Conservation (phyloP, 2,329 filamentous ascomycete species). For the Cordyceps javanica region DNA sequence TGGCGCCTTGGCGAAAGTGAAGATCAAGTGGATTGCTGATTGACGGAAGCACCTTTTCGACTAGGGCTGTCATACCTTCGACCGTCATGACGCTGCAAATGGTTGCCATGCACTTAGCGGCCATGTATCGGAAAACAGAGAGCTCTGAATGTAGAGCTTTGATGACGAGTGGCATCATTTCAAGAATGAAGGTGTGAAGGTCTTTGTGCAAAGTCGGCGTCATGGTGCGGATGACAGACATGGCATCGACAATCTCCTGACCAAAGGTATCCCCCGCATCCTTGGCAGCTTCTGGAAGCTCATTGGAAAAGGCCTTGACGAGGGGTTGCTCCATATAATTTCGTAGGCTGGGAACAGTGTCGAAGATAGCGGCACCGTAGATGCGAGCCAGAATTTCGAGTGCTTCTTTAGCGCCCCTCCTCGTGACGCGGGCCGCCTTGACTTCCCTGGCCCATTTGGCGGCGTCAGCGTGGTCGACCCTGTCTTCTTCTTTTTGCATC, state of each 20-base stretch:
- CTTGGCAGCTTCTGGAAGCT: conserved; percentile 65
- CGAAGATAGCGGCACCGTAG: conserved; percentile 72
- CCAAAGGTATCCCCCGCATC: conserved; percentile 71
- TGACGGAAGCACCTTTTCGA: conserved; percentile 85
- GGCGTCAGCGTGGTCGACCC: conserved; percentile 85
- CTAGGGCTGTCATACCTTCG: conserved; percentile 90
- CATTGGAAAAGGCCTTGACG: conserved; percentile 62
- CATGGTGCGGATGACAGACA: conserved; percentile 87
- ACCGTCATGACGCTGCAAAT: conserved; percentile 95
- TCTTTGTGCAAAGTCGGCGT: conserved; percentile 78
- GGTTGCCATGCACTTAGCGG: conserved; percentile 94
- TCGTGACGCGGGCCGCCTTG: conserved; percentile 80
- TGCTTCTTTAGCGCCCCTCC: conserved; percentile 89
- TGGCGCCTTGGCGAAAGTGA: conserved; percentile 83
- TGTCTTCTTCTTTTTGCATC: conserved; percentile 93
- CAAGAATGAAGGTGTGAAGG: conserved; percentile 73
- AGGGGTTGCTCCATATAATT: conserved; percentile 78
- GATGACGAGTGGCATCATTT: conserved; percentile 77
- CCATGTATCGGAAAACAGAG: conserved; percentile 92
- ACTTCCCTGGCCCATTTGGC: conserved; percentile 86
- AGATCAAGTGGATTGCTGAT: conserved; percentile 89
- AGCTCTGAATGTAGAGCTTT: conserved; percentile 82
- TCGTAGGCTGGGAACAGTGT: conserved; percentile 77
- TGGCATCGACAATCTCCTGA: conserved; percentile 87
- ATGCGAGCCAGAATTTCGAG: conserved; percentile 77